Base-by-base conservation (phyloP, 306 rosid species). In the Trichosanthes cucumerina region DNA sequence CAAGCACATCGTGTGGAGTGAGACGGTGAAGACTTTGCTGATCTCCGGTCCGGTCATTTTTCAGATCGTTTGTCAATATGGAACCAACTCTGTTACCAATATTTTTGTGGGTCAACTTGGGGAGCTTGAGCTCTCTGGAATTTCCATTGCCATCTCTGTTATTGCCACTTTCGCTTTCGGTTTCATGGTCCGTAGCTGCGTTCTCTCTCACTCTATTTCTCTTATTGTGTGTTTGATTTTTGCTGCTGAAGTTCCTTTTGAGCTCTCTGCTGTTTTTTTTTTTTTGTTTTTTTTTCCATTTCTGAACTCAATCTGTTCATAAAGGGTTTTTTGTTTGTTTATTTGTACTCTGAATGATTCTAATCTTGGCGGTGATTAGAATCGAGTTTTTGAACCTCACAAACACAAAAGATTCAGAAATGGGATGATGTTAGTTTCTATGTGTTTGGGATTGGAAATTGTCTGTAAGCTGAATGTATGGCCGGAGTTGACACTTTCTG, bases 101-200 rank as follows among this genome's bases (percentile, higher is more conserved):
- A 79, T 91, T n/a, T 89, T 91, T 76, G 90, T 83, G 38, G 98
- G 96, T 3, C 98, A 93, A 69, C 82, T 91, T 19, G 96, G 98
- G 0, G 87, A 82, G 0, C 2, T 89, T 28, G 86, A 91, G 69
- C 94, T 93, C 80, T 88, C 98, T 21, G 96, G 90, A 2, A n/a
- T 93, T 36, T 80, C 94, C 57, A 86, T 93, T 2, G 80, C 89
- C 46, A 85, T 91, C 68, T 76, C 89, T 5, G 91, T 91, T 39
- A 63, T 93, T 34, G 88, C 88, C 49, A 86, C 90, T 33, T 93
- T 93, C 72, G 83, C 88, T 81, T 89, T 79, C 52, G 97, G 94
- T 56, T 86, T 91, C 65, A 57, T 90, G 91, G 87, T 79, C n/a
- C 33, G 33, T 28, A 28, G 2, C 33, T 69, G 60, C 12, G 5